Percentiles rank a stretch among this genome's conserved stretches.
Evolutionary conservation across 352 stramenopile genomes (phyloP).

Genomic region (Thalassiosira livingstoniorum): DNA sequence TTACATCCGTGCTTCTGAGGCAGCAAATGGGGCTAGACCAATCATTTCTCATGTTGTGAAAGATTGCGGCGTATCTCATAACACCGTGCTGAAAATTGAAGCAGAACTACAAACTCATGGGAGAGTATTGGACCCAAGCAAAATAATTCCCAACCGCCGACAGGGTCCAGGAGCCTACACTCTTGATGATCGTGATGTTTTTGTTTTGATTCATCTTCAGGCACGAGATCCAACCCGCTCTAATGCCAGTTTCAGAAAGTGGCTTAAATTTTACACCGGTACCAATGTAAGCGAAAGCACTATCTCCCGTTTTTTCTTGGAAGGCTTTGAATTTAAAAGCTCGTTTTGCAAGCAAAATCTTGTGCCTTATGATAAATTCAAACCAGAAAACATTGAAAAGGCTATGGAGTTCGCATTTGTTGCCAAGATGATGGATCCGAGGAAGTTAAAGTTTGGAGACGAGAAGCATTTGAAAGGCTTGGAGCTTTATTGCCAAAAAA

Average conservation of each 20-base stretch:
- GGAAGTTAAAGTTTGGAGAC: conserved; percentile 26
- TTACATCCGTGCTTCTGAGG: too few species aligned
- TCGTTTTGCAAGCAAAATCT: conserved; percentile 29
- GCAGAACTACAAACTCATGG: conserved; percentile 2
- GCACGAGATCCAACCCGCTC: conserved; percentile 13
- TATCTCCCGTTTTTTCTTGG: conserved; percentile 21
- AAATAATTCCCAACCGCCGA: neutral
- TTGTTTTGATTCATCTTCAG: conserved; percentile 20
- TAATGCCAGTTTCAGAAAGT: neutral
- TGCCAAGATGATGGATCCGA: neutral
- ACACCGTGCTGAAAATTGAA: conserved; percentile 35
- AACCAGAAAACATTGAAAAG: conserved; percentile 10
- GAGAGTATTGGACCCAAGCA: conserved; percentile 3
- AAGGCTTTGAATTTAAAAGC: conserved; percentile 8
- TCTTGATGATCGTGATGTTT: conserved; percentile 16
- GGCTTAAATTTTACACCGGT: conserved; percentile 16
- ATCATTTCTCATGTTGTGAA: too few species aligned
- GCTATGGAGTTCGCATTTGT: conserved; percentile 25
- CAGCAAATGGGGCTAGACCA: too few species aligned
- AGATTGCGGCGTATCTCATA: too few species aligned
- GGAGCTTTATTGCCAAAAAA: conserved; percentile 12
- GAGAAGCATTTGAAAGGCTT: conserved; percentile 40
- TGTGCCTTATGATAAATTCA: conserved; percentile 36
- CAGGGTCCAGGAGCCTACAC: conserved; percentile 19
- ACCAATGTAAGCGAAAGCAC: conserved; percentile 8